phyloP scores from a whole-genome alignment of 1,139 yeast species.

The Zygoascus sp. region DNA sequence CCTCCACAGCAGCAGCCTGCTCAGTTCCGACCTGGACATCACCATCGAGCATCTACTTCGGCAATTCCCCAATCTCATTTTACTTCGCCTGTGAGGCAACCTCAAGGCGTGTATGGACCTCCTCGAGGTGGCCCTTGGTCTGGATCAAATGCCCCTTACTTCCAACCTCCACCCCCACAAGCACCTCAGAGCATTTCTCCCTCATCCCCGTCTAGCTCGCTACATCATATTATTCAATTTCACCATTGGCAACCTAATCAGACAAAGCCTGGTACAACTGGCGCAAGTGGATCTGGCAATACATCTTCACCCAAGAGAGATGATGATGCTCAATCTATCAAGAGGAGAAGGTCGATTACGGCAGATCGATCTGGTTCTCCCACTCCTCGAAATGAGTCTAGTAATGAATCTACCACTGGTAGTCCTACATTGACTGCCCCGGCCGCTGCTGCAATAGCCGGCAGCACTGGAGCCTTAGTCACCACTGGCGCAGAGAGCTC shows the following conservation, averaged over 20 bases:
- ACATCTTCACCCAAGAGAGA: conserved; percentile 9
- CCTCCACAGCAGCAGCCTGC: conserved; percentile 22
- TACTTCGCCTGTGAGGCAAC: conserved; percentile 16
- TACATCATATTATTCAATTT: conserved; percentile 26
- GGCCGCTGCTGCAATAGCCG: conserved; percentile 20
- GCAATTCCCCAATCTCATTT: conserved; percentile 20
- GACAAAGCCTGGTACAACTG: conserved; percentile 14
- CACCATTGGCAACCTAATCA: conserved; percentile 31
- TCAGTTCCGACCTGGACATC: conserved; percentile 22
- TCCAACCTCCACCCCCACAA: conserved; percentile 22
- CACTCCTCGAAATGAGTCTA: conserved; percentile 8
- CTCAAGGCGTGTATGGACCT: conserved; percentile 14
- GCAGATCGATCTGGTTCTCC: conserved; percentile 12
- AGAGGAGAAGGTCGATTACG: conserved; percentile 12
- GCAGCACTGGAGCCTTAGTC: conserved; percentile 18
- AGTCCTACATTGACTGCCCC: conserved; percentile 14
- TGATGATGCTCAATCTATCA: conserved; percentile 9
- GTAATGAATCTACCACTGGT: conserved; percentile 12
- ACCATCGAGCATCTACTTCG: conserved; percentile 26
- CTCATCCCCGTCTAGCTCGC: conserved; percentile 23
- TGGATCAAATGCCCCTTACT: conserved; percentile 8
- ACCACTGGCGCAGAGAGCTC: conserved; percentile 4
- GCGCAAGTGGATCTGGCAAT: too few relatives aligned
- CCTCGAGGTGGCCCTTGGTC: conserved; percentile 13
- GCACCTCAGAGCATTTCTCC: conserved; percentile 22